phyloP scores from a whole-genome alignment of 345 rosid genomes.

The Sisymbrium altissimum region DNA sequence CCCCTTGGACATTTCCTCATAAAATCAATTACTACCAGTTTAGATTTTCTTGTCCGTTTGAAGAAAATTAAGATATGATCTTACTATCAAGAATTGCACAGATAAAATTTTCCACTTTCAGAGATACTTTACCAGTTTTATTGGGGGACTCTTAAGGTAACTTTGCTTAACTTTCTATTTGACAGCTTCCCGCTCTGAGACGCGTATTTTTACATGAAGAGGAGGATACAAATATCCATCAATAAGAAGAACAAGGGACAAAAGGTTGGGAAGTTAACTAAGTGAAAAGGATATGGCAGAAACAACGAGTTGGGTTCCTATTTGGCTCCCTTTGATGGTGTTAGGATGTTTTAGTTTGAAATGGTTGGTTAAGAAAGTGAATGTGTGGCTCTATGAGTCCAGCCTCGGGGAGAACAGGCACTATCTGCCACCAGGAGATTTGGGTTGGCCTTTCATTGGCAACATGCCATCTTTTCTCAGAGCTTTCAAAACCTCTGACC shows the following conservation, averaged over 20 bases:
- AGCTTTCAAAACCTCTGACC: constrained; percentile 45
- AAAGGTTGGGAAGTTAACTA: not conserved
- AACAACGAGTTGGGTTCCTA: constrained; percentile 9
- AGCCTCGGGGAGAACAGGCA: constrained; percentile 34
- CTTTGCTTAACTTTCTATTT: not conserved
- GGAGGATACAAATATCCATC: not conserved
- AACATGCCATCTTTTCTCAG: constrained; percentile 44
- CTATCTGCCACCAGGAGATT: constrained; percentile 47
- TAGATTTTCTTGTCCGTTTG: not conserved
- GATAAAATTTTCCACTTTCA: not conserved
- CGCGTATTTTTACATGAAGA: not conserved
- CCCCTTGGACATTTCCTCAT: not conserved
- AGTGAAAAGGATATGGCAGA: constrained; percentile 24
- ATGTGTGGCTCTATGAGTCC: constrained; percentile 36
- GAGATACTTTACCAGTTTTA: not conserved
- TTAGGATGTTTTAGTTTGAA: constrained; percentile 16
- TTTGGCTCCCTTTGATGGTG: constrained; percentile 16
- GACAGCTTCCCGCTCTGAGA: constrained; percentile 9
- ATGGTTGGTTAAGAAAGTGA: constrained; percentile 35
- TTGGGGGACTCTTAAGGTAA: not conserved
- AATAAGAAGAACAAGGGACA: not conserved
- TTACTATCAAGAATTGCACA: too few relatives aligned
- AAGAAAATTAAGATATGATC: not conserved
- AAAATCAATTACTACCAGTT: not conserved
- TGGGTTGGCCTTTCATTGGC: constrained; percentile 50